phyloP scores from a whole-genome alignment of 345 rosid species.

The Eucalyptus leucophloia region DNA sequence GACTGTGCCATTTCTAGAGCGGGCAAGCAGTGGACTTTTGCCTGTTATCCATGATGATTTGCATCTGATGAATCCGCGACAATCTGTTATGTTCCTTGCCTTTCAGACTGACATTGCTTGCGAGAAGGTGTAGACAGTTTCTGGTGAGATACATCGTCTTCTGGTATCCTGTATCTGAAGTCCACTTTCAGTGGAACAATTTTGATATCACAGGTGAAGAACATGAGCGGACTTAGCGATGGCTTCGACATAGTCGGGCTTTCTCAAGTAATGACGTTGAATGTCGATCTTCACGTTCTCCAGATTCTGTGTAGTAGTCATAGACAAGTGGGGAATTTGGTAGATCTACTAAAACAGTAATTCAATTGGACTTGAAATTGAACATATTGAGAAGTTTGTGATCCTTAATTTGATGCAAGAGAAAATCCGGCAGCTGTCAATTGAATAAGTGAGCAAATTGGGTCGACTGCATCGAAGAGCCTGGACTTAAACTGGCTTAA shows the following conservation, averaged over 20 bases:
- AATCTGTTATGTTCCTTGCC: not conserved
- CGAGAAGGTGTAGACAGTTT: constrained; percentile 43
- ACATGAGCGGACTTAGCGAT: constrained; percentile 42
- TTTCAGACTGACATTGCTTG: constrained; percentile 72
- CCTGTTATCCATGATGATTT: not conserved
- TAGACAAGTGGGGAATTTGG: not conserved
- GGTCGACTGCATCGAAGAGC: not conserved
- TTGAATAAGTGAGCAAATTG: not conserved
- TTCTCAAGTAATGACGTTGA: constrained; percentile 39
- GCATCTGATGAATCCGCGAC: not conserved
- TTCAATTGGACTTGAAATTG: not conserved
- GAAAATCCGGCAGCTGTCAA: not conserved
- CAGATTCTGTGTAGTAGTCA: not conserved
- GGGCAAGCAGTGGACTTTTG: constrained; percentile 12
- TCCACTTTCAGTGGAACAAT: not conserved
- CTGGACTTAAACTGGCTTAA: not conserved
- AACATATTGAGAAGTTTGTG: not conserved
- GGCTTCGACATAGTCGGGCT: constrained; percentile 74
- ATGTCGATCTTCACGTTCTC: not conserved
- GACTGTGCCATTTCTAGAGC: constrained; percentile 65
- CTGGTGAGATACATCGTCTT: not conserved
- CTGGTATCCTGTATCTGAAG: not conserved
- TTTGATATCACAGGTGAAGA: constrained; percentile 9
- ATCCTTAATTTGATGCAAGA: not conserved
- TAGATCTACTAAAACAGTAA: too few species aligned